A percentile compares a stretch with the other conserved stretches of the same genome.
Conservation (phyloP, 257 asterid genomes). For the Solanum tacnaense region DNA sequence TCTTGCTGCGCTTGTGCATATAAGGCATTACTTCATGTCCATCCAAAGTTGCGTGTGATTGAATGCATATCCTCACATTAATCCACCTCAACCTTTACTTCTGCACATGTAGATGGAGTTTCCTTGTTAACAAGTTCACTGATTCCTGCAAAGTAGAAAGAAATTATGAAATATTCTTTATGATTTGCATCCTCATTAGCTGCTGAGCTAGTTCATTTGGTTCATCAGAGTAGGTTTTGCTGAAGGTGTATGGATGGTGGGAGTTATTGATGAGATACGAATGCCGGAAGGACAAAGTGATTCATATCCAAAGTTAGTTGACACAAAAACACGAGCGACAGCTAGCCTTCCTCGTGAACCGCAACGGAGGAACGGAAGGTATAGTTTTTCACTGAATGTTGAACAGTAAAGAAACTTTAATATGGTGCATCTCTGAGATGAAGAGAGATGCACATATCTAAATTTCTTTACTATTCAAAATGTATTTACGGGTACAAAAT, state of each 20-base stretch:
- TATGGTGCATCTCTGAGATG: background rate
- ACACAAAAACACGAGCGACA: constrained; percentile 75
- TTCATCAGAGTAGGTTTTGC: constrained; percentile 58
- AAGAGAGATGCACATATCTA: background rate
- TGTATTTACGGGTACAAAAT: background rate
- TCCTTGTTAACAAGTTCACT: background rate
- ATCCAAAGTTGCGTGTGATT: background rate
- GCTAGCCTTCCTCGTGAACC: constrained; percentile 70
- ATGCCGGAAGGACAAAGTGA: constrained; percentile 42
- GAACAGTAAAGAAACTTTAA: background rate
- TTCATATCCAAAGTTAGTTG: constrained; percentile 50
- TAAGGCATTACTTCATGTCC: background rate
- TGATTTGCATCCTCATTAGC: background rate
- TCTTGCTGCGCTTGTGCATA: background rate
- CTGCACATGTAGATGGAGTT: background rate
- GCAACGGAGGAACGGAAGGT: constrained; percentile 92
- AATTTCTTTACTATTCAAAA: background rate
- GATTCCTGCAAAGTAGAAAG: background rate
- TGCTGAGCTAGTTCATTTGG: constrained; percentile 15
- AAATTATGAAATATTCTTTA: background rate
- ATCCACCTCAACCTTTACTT: background rate
- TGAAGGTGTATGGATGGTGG: constrained; percentile 88
- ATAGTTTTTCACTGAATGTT: background rate
- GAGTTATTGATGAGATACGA: constrained; percentile 80
- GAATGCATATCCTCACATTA: background rate